Conservation (phyloP, 768 basidiomycete genomes). For the Agaricus subrufescens region DNA sequence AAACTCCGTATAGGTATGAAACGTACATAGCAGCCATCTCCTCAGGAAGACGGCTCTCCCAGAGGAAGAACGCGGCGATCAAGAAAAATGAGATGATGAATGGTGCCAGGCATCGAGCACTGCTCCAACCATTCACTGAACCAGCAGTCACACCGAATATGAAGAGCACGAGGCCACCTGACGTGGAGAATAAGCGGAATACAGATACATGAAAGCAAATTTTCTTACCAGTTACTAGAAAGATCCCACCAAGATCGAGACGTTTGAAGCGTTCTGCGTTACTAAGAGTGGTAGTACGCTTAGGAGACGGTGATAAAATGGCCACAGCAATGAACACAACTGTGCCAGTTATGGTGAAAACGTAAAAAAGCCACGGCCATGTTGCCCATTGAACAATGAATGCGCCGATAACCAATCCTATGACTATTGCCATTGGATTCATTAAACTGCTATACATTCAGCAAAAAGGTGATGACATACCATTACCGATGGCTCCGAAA, state of each 20-base stretch:
- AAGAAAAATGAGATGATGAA: conserved; percentile 37
- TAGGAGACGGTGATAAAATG: conserved; percentile 23
- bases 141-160: conserved; percentile 36
- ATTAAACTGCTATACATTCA: neutral
- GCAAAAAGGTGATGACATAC: conserved; percentile 15
- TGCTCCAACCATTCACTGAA: conserved; percentile 41
- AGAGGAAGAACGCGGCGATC: conserved; percentile 38
- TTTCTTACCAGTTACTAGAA: neutral
- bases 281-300: neutral
- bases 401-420: conserved; percentile 36
- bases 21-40: conserved; percentile 36
- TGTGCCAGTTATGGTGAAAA: conserved; percentile 6
- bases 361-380: conserved; percentile 47
- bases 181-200: too few species aligned
- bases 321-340: conserved; percentile 21
- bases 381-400: conserved; percentile 30
- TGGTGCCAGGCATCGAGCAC: conserved; percentile 34
- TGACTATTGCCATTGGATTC: conserved; percentile 16
- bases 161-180: conserved; percentile 28
- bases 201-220: neutral
- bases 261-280: neutral
- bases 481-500: conserved; percentile 40
- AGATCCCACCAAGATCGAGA: neutral
- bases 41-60: conserved; percentile 33
- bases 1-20: neutral